Evolutionary conservation across 2,329 filamentous ascomycete species (phyloP).

Genomic region (Beauveria varroae): DNA sequence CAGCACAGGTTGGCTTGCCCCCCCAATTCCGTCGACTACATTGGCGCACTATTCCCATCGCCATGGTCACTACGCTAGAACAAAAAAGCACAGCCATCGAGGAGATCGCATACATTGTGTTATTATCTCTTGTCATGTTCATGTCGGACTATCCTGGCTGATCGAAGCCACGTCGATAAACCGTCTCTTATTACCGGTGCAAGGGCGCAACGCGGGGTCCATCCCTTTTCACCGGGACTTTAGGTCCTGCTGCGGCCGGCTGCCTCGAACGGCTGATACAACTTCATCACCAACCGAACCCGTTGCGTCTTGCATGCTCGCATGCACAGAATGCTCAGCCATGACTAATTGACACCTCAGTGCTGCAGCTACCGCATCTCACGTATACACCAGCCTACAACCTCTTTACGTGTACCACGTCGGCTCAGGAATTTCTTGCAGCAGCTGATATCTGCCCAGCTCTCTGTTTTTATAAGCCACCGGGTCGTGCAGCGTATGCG

Average conservation of each 20-base stretch:
- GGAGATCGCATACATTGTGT: background rate
- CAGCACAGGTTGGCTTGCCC: background rate
- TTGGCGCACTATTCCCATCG: background rate
- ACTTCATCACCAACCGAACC: no score
- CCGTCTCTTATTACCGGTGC: no score
- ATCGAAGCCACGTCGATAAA: no score
- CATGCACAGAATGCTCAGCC: background rate
- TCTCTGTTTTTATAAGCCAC: constrained; percentile 61
- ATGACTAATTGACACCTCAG: background rate
- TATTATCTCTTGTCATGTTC: background rate
- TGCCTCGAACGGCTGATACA: no score
- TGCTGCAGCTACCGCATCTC: no score
- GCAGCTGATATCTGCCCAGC: constrained; percentile 47
- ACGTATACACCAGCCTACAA: background rate
- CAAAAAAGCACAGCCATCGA: background rate
- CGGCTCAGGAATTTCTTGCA: constrained; percentile 49
- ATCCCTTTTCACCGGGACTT: no score
- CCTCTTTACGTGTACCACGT: constrained; percentile 51
- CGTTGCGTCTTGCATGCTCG: no score
- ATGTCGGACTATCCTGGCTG: background rate
- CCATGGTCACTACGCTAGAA: no score
- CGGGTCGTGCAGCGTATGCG: constrained; percentile 59
- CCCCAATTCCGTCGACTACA: background rate
- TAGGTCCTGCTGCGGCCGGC: no score
- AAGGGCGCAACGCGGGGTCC: no score